These are phyloP conservation scores for Kurtzmaniella quercitrusa DNA, from an alignment of 1,139 yeast genomes.

Conservation along the genomic window DNA sequence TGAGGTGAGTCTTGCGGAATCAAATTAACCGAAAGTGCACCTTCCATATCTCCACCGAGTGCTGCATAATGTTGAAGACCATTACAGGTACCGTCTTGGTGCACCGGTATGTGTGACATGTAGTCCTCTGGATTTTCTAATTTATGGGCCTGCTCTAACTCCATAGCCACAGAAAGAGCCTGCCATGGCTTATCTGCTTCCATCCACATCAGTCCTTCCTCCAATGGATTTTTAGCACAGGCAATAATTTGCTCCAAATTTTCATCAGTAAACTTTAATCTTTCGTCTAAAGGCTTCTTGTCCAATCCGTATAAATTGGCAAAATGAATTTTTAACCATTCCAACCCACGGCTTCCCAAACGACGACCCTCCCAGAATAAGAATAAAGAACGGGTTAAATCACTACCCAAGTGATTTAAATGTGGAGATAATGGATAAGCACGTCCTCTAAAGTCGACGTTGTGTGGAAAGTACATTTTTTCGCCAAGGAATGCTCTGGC, in stretches of 20 bases:
- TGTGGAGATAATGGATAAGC: conserved; percentile 91
- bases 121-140: conserved; percentile 71
- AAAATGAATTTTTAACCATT: conserved; percentile 87
- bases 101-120: conserved; percentile 83
- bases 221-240: conserved; percentile 70
- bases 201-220: conserved; percentile 70
- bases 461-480: conserved; percentile 89
- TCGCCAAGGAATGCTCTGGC: conserved; percentile 92
- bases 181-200: conserved; percentile 96
- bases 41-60: conserved; percentile 91
- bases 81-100: conserved; percentile 97
- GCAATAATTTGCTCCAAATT: conserved; percentile 59
- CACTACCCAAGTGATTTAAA: conserved; percentile 83
- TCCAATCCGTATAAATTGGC: conserved; percentile 88
- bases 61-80: conserved; percentile 98
- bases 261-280: conserved; percentile 68
- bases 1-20: conserved; percentile 81
- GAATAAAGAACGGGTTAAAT: conserved; percentile 80
- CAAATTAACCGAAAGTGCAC: conserved; percentile 89
- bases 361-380: conserved; percentile 85
- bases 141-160: conserved; percentile 66
- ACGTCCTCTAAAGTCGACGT: conserved; percentile 90
- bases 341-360: conserved; percentile 70
- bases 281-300: conserved; percentile 73
- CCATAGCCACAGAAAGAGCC: conserved; percentile 81